Evolutionary conservation across 768 basidiomycete species (phyloP).

Genomic region (Daedalea quercina): DNA sequence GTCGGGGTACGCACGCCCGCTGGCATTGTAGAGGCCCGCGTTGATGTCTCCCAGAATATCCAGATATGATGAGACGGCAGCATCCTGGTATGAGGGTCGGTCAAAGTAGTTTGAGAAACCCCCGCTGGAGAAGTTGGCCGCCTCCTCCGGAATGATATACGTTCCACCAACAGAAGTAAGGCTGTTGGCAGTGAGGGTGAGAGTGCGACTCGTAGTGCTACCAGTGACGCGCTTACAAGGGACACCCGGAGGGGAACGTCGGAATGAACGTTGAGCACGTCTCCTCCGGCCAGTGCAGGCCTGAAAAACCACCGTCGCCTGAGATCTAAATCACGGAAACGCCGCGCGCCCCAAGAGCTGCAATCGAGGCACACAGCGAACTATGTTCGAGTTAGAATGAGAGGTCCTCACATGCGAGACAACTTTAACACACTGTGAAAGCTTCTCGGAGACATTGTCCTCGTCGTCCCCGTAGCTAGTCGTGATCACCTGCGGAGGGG

Average conservation of each 20-base stretch:
- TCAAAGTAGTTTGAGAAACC: constrained; percentile 64
- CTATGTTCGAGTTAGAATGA: constrained; percentile 28
- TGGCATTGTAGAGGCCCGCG: constrained; percentile 19
- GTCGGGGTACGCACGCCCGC: constrained; percentile 41
- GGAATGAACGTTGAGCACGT: constrained; percentile 39
- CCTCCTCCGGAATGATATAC: constrained; percentile 38
- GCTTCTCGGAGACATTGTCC: constrained; percentile 29
- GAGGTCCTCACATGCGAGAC: neutral
- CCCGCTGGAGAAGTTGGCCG: constrained; percentile 55
- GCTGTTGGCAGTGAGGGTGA: constrained; percentile 5
- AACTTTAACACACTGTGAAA: constrained; percentile 3
- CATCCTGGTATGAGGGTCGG: constrained; percentile 46
- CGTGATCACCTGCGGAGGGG: constrained; percentile 23
- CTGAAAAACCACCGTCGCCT: constrained; percentile 41
- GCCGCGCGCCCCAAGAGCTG: constrained; percentile 27
- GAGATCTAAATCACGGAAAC: constrained; percentile 27
- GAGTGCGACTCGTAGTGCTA: neutral
- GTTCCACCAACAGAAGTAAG: constrained; percentile 69
- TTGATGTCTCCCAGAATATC: constrained; percentile 45
- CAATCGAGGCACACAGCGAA: constrained; percentile 25
- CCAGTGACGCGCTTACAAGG: constrained; percentile 24
- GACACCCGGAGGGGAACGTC: constrained; percentile 45
- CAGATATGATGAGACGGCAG: constrained; percentile 39
- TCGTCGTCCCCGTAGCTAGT: constrained; percentile 27
- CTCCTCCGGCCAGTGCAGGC: constrained; percentile 57